phyloP scores from a whole-genome alignment of 169 alveolate genomes.

The Cryptosporidium baileyi region DNA sequence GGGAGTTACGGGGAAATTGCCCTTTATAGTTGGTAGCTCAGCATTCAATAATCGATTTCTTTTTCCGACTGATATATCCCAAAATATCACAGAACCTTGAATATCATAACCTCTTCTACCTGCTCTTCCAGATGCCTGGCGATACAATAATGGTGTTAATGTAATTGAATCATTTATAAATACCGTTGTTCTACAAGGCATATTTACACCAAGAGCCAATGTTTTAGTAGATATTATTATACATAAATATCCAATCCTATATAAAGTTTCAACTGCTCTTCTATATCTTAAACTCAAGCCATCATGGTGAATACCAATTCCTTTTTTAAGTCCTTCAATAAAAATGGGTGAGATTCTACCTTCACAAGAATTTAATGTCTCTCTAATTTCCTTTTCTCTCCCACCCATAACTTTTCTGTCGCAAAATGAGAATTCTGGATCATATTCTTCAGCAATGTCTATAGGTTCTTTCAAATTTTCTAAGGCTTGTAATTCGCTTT shows the following conservation, averaged over 20 bases:
- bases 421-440: constrained; percentile 84
- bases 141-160: constrained; percentile 86
- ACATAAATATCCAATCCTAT: constrained; percentile 82
- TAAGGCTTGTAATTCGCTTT: constrained; percentile 76
- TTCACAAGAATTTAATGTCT: constrained; percentile 53
- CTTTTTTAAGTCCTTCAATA: constrained; percentile 85
- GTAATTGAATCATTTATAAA: constrained; percentile 85
- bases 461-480: constrained; percentile 80
- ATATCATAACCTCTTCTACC: constrained; percentile 92
- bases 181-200: constrained; percentile 88
- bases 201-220: constrained; percentile 90
- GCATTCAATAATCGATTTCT: constrained; percentile 79
- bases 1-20: constrained; percentile 71
- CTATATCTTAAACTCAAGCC: constrained; percentile 80
- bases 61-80: constrained; percentile 86
- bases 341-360: constrained; percentile 68
- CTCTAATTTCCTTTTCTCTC: constrained; percentile 71
- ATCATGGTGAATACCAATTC: constrained; percentile 91
- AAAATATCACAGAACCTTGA: constrained; percentile 88
- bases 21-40: constrained; percentile 80
- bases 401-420: constrained; percentile 77
- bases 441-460: constrained; percentile 87
- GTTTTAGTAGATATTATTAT: constrained; percentile 87
- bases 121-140: constrained; percentile 91
- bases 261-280: constrained; percentile 83